These are phyloP conservation scores for Dendrobium huoshanense DNA, from an alignment of 106 monocot genomes.

Conservation along the genomic window DNA sequence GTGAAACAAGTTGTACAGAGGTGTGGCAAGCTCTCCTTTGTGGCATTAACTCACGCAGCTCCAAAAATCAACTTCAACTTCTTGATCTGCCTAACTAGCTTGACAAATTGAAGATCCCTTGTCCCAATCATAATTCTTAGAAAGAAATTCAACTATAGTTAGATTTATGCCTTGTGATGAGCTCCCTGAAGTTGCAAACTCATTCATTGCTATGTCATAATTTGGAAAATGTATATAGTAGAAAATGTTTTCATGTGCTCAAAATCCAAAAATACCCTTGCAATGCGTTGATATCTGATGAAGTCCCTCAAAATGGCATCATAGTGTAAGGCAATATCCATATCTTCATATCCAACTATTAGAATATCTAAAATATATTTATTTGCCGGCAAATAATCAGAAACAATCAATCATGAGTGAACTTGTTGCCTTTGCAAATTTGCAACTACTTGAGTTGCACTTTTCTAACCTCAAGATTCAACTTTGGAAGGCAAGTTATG, in stretches of 20 bases:
- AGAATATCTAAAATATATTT: slow-evolving; percentile 43
- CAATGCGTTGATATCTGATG: slow-evolving; percentile 83
- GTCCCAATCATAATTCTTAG: too few relatives aligned
- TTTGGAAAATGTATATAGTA: slow-evolving; percentile 55
- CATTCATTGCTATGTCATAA: slow-evolving; percentile 62
- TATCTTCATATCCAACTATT: slow-evolving; percentile 33
- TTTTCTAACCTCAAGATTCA: slow-evolving; percentile 86
- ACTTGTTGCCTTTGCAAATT: slow-evolving; percentile 97
- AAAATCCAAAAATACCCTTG: slow-evolving; percentile 64
- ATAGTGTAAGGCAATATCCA: slow-evolving; percentile 80
- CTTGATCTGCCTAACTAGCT: too few relatives aligned
- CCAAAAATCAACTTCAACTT: too few relatives aligned
- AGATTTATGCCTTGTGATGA: slow-evolving; percentile 55
- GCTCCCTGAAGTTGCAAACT: slow-evolving; percentile 61
- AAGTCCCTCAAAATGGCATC: slow-evolving; percentile 80
- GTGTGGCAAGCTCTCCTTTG: too few relatives aligned
- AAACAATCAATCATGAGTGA: slow-evolving; percentile 72
- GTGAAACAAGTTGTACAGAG: too few relatives aligned
- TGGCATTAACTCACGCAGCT: too few relatives aligned
- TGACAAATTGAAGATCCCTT: too few relatives aligned
- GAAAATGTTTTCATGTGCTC: slow-evolving; percentile 57
- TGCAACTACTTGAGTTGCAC: slow-evolving; percentile 91
- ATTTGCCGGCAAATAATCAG: slow-evolving; percentile 86
- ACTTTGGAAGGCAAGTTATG: slow-evolving; percentile 67
- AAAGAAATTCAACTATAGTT: too few relatives aligned